Evolutionary conservation across 768 basidiomycete genomes (phyloP), one percentile per base, ranked within the genome.

Genomic region (Termitomyces sp.): DNA sequence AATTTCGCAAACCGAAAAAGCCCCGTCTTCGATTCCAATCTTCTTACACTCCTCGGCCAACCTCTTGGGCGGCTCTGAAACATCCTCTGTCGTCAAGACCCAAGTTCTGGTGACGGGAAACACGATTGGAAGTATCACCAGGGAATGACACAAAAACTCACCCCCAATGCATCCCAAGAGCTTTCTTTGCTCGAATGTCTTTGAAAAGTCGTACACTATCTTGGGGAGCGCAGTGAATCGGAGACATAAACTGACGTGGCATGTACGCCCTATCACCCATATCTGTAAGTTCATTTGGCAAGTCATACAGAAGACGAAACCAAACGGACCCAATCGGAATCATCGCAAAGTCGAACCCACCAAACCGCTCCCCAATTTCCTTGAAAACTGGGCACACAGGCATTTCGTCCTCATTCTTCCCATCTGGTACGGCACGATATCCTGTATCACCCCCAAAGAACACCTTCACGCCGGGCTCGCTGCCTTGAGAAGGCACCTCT

Each of bases 391-490:
- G 90, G 67, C 89, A 91, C 12, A 76, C 70, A 0, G 86, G 81
- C 2, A 81, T 75, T n/a, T 71, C 69, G 1, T 80, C 75, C 68
- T 78, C 83, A 62, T 76, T 79, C 68, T 81, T 75, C 0, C 76
- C 79, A 60, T 72, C 74, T 49, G 60, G 60, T 16, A 84, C 83
- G 0, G 77, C 62, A 24, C 81, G 72, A 66, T 85, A 83, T 9
- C 82, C 87, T 1, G 88, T 91, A 68, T 89, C 89, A 13, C 89
- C 89, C 6, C 75, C 86, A 67, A 91, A 90, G 65, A 74, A 87
- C 18, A 83, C 70, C 54, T 81, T 82, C 3, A 67, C 68, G 1
- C 57, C 61, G 7, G 48, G 15, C n/a, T 36, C 36, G 16, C n/a
- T 24, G 24, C 20, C 47, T 8, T 33, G 16, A 3, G 44, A 34